These are phyloP conservation scores for Curvularia verruculosa DNA, from an alignment of 2,329 filamentous ascomycete genomes.

Conservation along the genomic window DNA sequence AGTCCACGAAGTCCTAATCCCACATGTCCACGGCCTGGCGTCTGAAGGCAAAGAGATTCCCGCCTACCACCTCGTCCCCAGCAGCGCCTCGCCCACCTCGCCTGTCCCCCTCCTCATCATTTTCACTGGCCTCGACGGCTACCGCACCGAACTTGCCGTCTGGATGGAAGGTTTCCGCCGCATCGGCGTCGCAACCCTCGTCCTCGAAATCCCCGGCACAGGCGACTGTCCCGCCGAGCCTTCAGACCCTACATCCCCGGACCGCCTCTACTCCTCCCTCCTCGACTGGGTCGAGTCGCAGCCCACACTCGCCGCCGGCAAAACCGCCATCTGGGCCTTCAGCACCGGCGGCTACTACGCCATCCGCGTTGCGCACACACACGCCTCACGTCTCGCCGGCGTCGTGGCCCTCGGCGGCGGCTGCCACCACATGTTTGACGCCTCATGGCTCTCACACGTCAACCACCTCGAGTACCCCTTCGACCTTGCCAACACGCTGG, in stretches of 20 bases:
- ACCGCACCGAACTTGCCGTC: constrained; percentile 62
- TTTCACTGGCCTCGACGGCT: constrained; percentile 65
- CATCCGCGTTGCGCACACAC: constrained; percentile 64
- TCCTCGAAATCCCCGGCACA: constrained; percentile 64
- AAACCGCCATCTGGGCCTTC: constrained; percentile 62
- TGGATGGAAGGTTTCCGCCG: constrained; percentile 59
- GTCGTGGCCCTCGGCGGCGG: constrained; percentile 63
- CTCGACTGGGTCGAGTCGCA: constrained; percentile 61
- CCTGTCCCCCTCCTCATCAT: constrained; percentile 61
- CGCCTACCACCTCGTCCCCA: constrained; percentile 68
- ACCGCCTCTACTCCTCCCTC: constrained; percentile 61
- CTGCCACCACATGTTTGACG: constrained; percentile 62
- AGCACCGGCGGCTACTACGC: constrained; percentile 66
- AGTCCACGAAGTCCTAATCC: constrained; percentile 66
- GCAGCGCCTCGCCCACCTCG: constrained; percentile 48
- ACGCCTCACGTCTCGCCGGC: constrained; percentile 58
- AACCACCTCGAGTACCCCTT: constrained; percentile 66
- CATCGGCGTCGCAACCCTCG: constrained; percentile 56
- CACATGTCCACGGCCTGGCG: constrained; percentile 59
- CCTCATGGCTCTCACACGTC: constrained; percentile 60
- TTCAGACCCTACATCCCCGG: constrained; percentile 56
- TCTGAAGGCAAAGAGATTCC: constrained; percentile 65
- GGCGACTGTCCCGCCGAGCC: constrained; percentile 61
- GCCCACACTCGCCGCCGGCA: constrained; percentile 55
- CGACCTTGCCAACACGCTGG: constrained; percentile 59